Evolutionary conservation across 345 rosid genomes (phyloP).

Genomic region (Zanthoxylum bungeanum): DNA sequence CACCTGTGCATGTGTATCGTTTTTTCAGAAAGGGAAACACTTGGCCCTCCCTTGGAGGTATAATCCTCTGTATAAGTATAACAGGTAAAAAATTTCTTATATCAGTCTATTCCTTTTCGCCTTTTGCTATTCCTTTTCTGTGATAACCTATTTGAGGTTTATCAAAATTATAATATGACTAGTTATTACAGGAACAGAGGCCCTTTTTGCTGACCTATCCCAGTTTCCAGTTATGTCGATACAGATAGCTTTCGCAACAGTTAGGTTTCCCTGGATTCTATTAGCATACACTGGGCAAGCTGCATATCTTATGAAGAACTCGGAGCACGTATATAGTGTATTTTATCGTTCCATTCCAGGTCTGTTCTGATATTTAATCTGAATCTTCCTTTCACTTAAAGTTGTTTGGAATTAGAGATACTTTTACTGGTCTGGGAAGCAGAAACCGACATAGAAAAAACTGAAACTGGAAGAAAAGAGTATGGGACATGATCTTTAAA

Average conservation of each 20-base stretch:
- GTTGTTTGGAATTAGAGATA: not conserved
- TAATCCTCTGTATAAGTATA: constrained; percentile 45
- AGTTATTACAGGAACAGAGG: constrained; percentile 44
- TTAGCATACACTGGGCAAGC: constrained; percentile 55
- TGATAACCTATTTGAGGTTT: not conserved
- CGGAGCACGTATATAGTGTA: constrained; percentile 27
- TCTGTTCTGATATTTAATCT: constrained; percentile 6
- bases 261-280: constrained; percentile 56
- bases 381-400: not conserved
- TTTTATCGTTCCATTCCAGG: constrained; percentile 57
- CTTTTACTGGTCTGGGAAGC: not conserved
- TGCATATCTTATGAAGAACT: constrained; percentile 45
- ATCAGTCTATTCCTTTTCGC: not conserved
- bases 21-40: constrained; percentile 37
- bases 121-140: not conserved
- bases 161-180: not conserved
- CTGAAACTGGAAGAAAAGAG: too few relatives aligned
- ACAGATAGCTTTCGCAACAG: constrained; percentile 46
- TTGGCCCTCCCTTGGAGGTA: constrained; percentile 49
- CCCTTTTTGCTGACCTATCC: constrained; percentile 50
- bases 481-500: too few relatives aligned
- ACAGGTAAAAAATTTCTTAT: constrained; percentile 30
- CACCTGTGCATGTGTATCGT: constrained; percentile 35
- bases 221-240: constrained; percentile 47
- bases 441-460: not conserved